Conservation (phyloP, 108 stramenopile genomes). For the Cylindrotheca closterium region DNA sequence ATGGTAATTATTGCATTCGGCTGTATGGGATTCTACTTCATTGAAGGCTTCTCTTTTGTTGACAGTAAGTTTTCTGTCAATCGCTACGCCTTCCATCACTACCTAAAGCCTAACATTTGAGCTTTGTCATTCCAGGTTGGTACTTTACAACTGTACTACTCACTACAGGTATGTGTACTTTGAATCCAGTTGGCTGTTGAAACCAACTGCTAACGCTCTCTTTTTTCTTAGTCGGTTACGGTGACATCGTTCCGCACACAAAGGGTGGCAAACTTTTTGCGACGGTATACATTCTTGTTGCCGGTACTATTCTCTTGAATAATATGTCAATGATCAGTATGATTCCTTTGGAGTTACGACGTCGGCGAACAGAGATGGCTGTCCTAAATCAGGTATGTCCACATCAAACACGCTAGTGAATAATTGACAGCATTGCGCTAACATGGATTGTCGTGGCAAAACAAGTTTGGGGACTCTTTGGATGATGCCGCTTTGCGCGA, state of each 20-base stretch:
- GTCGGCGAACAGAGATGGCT: conserved; percentile 76
- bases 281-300: conserved; percentile 69
- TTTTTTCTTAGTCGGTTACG: conserved; percentile 55
- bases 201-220: no score
- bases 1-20: conserved; percentile 77
- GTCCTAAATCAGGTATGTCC: conserved; percentile 50
- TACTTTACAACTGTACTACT: conserved; percentile 79
- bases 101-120: no score
- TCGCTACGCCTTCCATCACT: neutral
- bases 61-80: conserved; percentile 26
- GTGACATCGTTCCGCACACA: conserved; percentile 83
- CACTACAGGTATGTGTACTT: conserved; percentile 27
- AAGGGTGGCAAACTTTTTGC: conserved; percentile 69
- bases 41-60: conserved; percentile 66
- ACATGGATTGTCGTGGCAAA: conserved; percentile 11
- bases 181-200: neutral
- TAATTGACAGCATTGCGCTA: conserved; percentile 1
- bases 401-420: neutral
- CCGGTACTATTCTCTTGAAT: conserved; percentile 78
- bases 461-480: conserved; percentile 67
- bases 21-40: conserved; percentile 79
- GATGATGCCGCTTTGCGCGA: conserved; percentile 82
- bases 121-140: conserved; percentile 32
- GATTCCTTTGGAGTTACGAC: conserved; percentile 87
- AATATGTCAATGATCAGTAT: conserved; percentile 90